These are phyloP conservation scores for Brettanomyces naardenensis DNA, from an alignment of 805 yeast genomes.

Conservation along the genomic window DNA sequence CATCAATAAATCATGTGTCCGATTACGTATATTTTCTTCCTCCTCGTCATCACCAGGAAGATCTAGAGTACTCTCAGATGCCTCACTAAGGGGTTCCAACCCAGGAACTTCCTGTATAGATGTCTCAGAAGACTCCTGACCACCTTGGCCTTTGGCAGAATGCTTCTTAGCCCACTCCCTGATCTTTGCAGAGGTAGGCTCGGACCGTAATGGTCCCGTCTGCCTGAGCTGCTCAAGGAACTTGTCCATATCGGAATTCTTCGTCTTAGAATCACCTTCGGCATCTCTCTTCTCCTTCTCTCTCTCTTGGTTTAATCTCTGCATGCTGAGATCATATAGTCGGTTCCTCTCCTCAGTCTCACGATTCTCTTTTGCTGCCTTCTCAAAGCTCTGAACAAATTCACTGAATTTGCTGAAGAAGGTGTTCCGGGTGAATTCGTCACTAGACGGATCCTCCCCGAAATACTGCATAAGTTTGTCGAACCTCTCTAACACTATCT, in stretches of 20 bases:
- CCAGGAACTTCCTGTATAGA: neutral
- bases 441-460: slow-evolving; percentile 77
- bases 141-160: slow-evolving; percentile 6
- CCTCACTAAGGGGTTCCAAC: neutral
- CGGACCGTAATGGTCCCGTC: slow-evolving; percentile 72
- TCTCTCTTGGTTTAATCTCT: slow-evolving; percentile 38
- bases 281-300: slow-evolving; percentile 27
- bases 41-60: slow-evolving; percentile 4
- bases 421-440: slow-evolving; percentile 52
- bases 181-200: slow-evolving; percentile 72
- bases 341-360: slow-evolving; percentile 77
- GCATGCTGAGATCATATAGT: slow-evolving; percentile 69
- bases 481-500: slow-evolving; percentile 56
- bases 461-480: slow-evolving; percentile 68
- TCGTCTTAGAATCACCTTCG: slow-evolving; percentile 29
- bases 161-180: slow-evolving; percentile 70
- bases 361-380: slow-evolving; percentile 71
- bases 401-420: slow-evolving; percentile 77
- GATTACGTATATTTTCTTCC: slow-evolving; percentile 18
- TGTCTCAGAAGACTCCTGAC: slow-evolving; percentile 1
- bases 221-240: slow-evolving; percentile 80
- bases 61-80: slow-evolving; percentile 10
- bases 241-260: slow-evolving; percentile 64
- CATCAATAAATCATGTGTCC: slow-evolving; percentile 22
- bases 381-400: slow-evolving; percentile 71